These are phyloP conservation scores for Entomophthora muscae DNA, from an alignment of 371 early-diverging fungal genomes.

Conservation along the genomic window DNA sequence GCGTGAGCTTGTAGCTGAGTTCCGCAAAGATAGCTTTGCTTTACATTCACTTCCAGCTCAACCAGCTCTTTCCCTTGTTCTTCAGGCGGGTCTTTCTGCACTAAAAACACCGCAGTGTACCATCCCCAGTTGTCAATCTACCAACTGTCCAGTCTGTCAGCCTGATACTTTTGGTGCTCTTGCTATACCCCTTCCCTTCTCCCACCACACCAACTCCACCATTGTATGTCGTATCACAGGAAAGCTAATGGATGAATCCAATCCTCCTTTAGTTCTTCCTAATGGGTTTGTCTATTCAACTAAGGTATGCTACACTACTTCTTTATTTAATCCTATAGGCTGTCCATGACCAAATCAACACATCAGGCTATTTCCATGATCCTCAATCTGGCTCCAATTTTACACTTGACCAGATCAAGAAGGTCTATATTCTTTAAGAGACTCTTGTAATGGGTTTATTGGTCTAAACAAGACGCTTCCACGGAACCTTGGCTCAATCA, in stretches of 20 bases:
- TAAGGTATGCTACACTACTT: conserved; percentile 20
- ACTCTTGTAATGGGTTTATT: no score
- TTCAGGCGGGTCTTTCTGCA: conserved; percentile 86
- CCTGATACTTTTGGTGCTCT: conserved; percentile 61
- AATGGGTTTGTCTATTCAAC: conserved; percentile 87
- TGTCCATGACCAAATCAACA: neutral
- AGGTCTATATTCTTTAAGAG: neutral
- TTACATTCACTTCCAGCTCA: conserved; percentile 66
- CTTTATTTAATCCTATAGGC: neutral
- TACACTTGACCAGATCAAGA: neutral
- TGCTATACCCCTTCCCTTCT: conserved; percentile 63
- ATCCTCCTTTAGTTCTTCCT: conserved; percentile 84
- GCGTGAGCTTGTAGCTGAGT: conserved; percentile 52
- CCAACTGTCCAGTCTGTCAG: conserved; percentile 84
- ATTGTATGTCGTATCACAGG: conserved; percentile 83
- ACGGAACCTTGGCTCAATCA: no score
- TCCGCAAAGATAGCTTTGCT: conserved; percentile 64
- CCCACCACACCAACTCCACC: conserved; percentile 84
- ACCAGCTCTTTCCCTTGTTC: conserved; percentile 61
- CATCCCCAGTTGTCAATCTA: neutral
- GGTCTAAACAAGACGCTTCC: no score
- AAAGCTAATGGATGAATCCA: conserved; percentile 81
- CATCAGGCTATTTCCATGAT: neutral
- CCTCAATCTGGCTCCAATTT: neutral
- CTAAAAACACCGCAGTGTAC: conserved; percentile 59